Percentiles rank a stretch among this genome's conserved stretches.
Evolutionary conservation across 1,284 basidiomycete genomes (phyloP).

Genomic region (Inonotus obliquus): DNA sequence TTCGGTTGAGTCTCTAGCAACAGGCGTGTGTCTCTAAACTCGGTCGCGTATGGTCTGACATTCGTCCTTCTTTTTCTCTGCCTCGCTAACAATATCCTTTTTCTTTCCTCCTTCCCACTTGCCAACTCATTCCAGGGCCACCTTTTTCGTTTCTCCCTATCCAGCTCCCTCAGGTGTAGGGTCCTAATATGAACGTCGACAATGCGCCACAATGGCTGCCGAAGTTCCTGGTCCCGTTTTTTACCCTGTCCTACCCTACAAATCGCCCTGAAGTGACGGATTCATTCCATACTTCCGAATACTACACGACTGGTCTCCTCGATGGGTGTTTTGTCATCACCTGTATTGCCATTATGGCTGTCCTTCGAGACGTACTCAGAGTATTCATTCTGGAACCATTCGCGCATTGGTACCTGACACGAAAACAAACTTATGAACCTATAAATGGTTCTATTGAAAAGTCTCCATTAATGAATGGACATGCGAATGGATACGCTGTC

Average conservation of each 20-base stretch:
- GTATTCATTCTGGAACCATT: conserved; percentile 74
- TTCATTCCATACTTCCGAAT: conserved; percentile 60
- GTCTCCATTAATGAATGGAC: conserved; percentile 30
- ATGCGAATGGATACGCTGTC: conserved; percentile 21
- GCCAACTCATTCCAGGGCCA: neutral
- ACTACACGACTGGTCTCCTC: conserved; percentile 65
- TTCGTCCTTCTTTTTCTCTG: conserved; percentile 1
- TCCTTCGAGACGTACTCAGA: conserved; percentile 72
- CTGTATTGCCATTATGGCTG: conserved; percentile 73
- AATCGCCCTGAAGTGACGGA: conserved; percentile 51
- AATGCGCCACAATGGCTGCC: conserved; percentile 43
- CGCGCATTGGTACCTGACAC: conserved; percentile 64
- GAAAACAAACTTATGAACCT: conserved; percentile 36
- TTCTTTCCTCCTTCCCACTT: neutral
- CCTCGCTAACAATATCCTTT: conserved; percentile 1
- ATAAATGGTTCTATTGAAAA: conserved; percentile 25
- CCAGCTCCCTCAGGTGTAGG: neutral
- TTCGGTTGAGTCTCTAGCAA: neutral
- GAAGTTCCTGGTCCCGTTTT: conserved; percentile 58
- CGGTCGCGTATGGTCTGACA: conserved; percentile 12
- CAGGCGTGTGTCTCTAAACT: neutral
- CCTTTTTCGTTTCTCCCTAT: conserved; percentile 12
- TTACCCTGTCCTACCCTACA: conserved; percentile 71
- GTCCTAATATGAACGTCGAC: conserved; percentile 29
- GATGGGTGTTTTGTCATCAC: conserved; percentile 72